phyloP scores from a whole-genome alignment of 129 eudicot species.

The Silybum marianum region DNA sequence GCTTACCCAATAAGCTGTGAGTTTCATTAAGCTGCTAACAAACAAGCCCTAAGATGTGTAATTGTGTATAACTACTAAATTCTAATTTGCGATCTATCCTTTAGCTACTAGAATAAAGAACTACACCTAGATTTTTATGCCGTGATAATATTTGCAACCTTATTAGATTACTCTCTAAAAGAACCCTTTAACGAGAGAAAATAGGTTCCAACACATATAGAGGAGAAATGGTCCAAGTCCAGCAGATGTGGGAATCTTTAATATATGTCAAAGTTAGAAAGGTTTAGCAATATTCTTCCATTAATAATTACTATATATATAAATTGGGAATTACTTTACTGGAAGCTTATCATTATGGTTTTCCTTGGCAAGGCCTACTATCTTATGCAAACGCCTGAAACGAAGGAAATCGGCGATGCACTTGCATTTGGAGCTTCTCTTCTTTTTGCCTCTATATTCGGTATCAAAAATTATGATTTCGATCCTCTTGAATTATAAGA shows the following conservation, averaged over 20 bases:
- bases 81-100: neutral
- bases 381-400: constrained; percentile 56
- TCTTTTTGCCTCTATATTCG: constrained; percentile 49
- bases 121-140: neutral
- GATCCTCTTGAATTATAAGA: neutral
- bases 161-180: no score
- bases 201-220: neutral
- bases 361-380: constrained; percentile 44
- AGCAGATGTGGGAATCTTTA: neutral
- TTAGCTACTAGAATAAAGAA: neutral
- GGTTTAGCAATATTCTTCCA: neutral
- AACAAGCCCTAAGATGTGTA: no score
- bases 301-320: neutral
- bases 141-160: neutral
- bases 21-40: no score
- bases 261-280: neutral
- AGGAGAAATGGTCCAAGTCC: neutral
- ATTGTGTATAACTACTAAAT: no score
- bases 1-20: no score
- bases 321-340: neutral
- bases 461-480: constrained; percentile 20
- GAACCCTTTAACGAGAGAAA: no score
- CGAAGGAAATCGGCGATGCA: constrained; percentile 51
- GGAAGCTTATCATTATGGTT: neutral
- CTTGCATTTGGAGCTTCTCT: constrained; percentile 62